Base-by-base conservation (phyloP, 2,329 filamentous ascomycete genomes). In the Diaporthe vexans region DNA sequence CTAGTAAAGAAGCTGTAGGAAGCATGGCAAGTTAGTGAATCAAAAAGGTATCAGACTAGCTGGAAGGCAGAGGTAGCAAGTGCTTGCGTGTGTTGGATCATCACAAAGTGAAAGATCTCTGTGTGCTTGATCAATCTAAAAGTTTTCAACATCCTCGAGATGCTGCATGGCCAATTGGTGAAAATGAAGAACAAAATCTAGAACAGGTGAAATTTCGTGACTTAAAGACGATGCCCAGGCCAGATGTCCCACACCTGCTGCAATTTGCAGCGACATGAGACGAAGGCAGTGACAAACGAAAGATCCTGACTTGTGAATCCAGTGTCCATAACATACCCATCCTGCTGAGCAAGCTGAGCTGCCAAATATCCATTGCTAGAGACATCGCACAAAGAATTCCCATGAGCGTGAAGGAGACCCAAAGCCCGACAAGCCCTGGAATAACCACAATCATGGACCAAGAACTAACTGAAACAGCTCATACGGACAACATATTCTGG, bases 401-500 rank as follows among this genome's bases (percentile, higher is more conserved):
- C n/a, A 40, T 15, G 7, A 13, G 26, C 10, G 19, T 5, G 26
- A 19, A 24, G 21, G 10, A 5, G 17, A 26, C n/a, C 33, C n/a
- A 26, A 21, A 40, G n/a, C 33, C 15, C 37, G 15, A 21, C 21
- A 29, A 54, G 9, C n/a, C 21, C 17, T 4, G 29, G 19, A 52
- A 29, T 21, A 26, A 54, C 1, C 4, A 9, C 33, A 1, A 40
- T 8, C 13, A 68, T 68, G 63, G 6, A 40, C 24, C 11, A 19
- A 9, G 8, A 40, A 29, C 10, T 21, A 6, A 40, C 33, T 21
- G 48, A 54, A 21, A 13, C 33, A 3, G 24, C 24, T 13, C 7
- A 51, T 8, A 57, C 54, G 29, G 69, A 54, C 15, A 37, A 15
- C 17, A 21, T 73, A 17, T 73, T 71, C 21, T 70, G 74, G 58